A percentile compares a stretch with the other conserved stretches of the same genome.
phyloP scores from a whole-genome alignment of 257 asterid genomes.

The Scutellaria baicalensis region DNA sequence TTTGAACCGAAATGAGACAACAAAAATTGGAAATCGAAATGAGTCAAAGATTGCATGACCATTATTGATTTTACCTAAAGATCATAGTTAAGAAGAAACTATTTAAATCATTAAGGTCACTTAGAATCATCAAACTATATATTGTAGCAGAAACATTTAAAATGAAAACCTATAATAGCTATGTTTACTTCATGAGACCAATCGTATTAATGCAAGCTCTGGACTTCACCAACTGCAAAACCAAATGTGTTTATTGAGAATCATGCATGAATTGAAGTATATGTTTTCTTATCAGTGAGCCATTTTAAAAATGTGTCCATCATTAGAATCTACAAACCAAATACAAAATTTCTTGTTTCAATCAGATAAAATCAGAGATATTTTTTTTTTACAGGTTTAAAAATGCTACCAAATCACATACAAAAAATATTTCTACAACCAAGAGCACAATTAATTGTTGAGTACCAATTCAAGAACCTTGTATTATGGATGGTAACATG shows the following conservation, averaged over 20 bases:
- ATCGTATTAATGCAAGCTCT: slow-evolving; percentile 84
- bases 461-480: background rate
- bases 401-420: background rate
- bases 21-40: no score
- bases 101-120: background rate
- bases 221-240: slow-evolving; percentile 70
- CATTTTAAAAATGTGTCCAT: slow-evolving; percentile 53
- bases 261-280: slow-evolving; percentile 87
- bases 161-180: no score
- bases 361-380: background rate
- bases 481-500: background rate
- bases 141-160: no score
- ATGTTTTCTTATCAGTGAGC: slow-evolving; percentile 82
- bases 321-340: slow-evolving; percentile 40
- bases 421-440: background rate
- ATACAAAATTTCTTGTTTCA: background rate
- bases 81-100: slow-evolving; percentile 9
- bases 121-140: background rate
- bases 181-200: slow-evolving; percentile 69
- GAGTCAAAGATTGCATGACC: slow-evolving; percentile 94
- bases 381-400: background rate
- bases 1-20: no score
- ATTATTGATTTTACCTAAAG: slow-evolving; percentile 89
- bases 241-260: slow-evolving; percentile 55
- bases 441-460: background rate